Evolutionary conservation across 2,329 filamentous ascomycete genomes (phyloP).

Genomic region (Pseudocercospora crystallina): DNA sequence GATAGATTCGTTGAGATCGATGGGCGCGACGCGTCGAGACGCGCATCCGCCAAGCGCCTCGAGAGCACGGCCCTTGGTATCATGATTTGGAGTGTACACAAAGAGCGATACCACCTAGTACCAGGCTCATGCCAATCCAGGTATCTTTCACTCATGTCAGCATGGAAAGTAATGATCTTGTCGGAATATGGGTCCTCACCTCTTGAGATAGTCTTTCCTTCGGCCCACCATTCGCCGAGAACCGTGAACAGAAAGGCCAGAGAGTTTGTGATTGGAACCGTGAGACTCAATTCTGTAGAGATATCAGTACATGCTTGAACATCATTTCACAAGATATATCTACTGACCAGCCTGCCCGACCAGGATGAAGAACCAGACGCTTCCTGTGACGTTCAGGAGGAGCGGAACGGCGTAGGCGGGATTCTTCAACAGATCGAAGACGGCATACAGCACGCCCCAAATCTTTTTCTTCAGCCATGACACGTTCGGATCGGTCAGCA

Average conservation of each 20-base stretch:
- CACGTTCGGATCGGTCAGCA: constrained; percentile 42
- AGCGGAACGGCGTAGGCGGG: constrained; percentile 83
- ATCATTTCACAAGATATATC: constrained; percentile 26
- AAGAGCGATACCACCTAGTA: constrained; percentile 75
- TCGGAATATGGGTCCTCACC: constrained; percentile 50
- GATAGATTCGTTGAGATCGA: too few species aligned
- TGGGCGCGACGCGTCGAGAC: too few species aligned
- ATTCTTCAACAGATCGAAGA: constrained; percentile 74
- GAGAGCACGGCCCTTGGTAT: background rate
- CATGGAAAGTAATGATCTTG: background rate
- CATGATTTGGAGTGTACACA: constrained; percentile 66
- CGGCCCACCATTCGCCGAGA: constrained; percentile 90
- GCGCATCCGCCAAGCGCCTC: too few species aligned
- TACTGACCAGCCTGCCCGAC: constrained; percentile 83
- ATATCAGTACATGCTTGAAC: background rate
- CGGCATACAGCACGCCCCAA: constrained; percentile 68
- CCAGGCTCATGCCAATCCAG: constrained; percentile 76
- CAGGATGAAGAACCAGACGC: constrained; percentile 93
- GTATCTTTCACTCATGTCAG: constrained; percentile 62
- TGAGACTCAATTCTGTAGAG: constrained; percentile 76
- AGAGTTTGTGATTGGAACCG: constrained; percentile 92
- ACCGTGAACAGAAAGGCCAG: constrained; percentile 96
- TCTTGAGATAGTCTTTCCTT: constrained; percentile 83
- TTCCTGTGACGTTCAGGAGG: constrained; percentile 85
- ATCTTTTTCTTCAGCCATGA: constrained; percentile 64